Evolutionary conservation across 2,329 filamentous ascomycete species (phyloP), one percentile per base, ranked within the genome.

Genomic region (Diaporthe batatas): DNA sequence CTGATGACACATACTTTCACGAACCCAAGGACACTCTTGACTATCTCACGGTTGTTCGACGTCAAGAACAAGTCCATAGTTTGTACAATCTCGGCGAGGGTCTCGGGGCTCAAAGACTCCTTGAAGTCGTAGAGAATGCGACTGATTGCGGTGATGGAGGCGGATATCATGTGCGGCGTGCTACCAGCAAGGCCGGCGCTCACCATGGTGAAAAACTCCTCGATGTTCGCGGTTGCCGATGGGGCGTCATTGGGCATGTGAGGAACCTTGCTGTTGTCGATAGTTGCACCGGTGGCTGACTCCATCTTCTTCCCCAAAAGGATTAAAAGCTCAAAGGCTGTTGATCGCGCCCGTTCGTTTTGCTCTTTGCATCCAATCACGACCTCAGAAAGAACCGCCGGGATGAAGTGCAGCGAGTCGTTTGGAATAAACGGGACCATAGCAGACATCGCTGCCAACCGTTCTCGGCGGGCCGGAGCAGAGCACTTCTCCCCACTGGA

Each of bases 151-250:
- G 95, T 98, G 80, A 99, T 95, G n/a, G 94, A 95, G 0, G 96
- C 96, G 8, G 94, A 97, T 75, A 98, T 95, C 95, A 98, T 98
- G 84, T 98, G 96, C 42, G 96, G 95, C 14, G 95, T 96, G 78
- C 92, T 93, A 72, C 95, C 96, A 2, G 96, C 96, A 69, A 99
- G 89, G 84, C 96, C 96, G 64, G 96, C 96, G 76, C 94, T 97
- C 39, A 98, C 93, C 96, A 99, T 99, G 71, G 96, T 98, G 85
- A 98, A 94, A 84, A 95, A 98, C 82, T 98, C 96, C 79, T 98
- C 96, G 49, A 99, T 89, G 54, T 89, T 95, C 25, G 96, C 96
- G 3, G 90, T 87, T 5, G 92, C 95, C 42, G 91, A 86, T 2
- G 94, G 92, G 0, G 95, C 93, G 81, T 97, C 91, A 62, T 89